Base-by-base conservation (phyloP, 352 stramenopile species). In the Elongisporangium anandrum region DNA sequence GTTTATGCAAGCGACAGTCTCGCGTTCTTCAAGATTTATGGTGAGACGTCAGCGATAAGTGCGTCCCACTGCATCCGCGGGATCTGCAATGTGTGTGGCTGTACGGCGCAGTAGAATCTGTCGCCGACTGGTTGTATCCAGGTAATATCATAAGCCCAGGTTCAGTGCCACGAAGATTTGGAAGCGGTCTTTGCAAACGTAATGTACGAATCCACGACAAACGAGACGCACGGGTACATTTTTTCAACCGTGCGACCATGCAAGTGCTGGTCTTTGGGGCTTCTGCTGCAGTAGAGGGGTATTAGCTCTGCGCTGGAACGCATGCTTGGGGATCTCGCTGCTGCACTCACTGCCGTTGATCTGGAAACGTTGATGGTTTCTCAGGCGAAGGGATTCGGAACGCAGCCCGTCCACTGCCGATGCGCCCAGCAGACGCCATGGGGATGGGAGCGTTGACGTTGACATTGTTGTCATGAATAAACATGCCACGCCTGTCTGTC, bases 341-440 rank as follows among this genome's bases (percentile, higher is more conserved):
- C n/a, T n/a, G n/a, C n/a, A n/a, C 7, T 34, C 29, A 41, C 13
- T 41, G 29, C 2, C 29, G 4, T 41, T 41, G 29, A 41, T 41
- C 29, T 41, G 29, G 29, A 41, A 8, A 2, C 4, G 1, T 41
- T 13, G 29, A 41, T 41, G 29, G 24, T 7, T 34, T 34, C 7
- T 34, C 24, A 34, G 24, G 29, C 29, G 29, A 41, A 2, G 29
- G 29, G 29, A 8, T 41, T 41, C 29, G 5, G 5, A 41, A 15
- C 29, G 29, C 9, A 15, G 59, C 59, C 23, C 61, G 56, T 7
- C 68, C 60, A 55, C 68, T 76, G 19, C 68, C 68, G 13, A 70
- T 76, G 10, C 68, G 65, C 45, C 68, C 65, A 21, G 58, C 56
- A 15, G 29, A 41, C 22, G 47, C 38, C 24, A 59, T 58, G 9